phyloP scores from a whole-genome alignment of 2,329 filamentous ascomycete genomes.

The Alternaria ventricosa region DNA sequence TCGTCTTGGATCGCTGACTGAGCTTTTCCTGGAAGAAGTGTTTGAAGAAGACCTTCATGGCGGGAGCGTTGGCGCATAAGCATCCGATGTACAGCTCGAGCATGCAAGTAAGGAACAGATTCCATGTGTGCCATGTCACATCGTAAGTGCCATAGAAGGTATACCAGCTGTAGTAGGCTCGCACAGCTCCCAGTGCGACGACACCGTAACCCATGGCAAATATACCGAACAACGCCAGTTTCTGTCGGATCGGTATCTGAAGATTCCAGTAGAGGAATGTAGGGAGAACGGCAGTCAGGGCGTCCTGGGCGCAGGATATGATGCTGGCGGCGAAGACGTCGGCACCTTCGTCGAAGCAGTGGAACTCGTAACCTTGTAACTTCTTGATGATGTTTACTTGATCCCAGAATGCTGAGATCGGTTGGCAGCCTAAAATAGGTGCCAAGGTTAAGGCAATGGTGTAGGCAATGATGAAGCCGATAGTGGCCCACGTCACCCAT shows the following conservation, averaged over 20 bases:
- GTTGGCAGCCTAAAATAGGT: constrained; percentile 38
- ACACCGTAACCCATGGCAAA: constrained; percentile 43
- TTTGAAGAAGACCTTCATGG: constrained; percentile 44
- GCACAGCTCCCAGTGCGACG: constrained; percentile 30
- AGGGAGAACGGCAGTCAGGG: constrained; percentile 40
- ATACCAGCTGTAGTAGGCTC: constrained; percentile 36
- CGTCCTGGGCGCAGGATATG: constrained; percentile 36
- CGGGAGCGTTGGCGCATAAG: constrained; percentile 41
- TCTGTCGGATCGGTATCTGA: constrained; percentile 35
- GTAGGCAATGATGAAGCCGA: constrained; percentile 34
- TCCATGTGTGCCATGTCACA: constrained; percentile 35
- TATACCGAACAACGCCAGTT: constrained; percentile 38
- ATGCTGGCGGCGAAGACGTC: constrained; percentile 37
- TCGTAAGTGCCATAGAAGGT: constrained; percentile 41
- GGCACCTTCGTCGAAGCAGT: constrained; percentile 43
- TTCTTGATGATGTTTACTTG: constrained; percentile 26
- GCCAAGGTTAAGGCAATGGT: constrained; percentile 36
- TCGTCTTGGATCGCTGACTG: constrained; percentile 10
- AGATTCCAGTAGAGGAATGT: constrained; percentile 44
- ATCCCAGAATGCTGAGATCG: constrained; percentile 42
- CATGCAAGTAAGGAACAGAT: constrained; percentile 26
- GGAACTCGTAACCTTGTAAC: constrained; percentile 31
- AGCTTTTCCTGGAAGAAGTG: constrained; percentile 36
- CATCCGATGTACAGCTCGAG: constrained; percentile 39
- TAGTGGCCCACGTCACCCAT: constrained; percentile 34